Conservation (phyloP, 78 protist species). For the Chrysochromulina parva region DNA sequence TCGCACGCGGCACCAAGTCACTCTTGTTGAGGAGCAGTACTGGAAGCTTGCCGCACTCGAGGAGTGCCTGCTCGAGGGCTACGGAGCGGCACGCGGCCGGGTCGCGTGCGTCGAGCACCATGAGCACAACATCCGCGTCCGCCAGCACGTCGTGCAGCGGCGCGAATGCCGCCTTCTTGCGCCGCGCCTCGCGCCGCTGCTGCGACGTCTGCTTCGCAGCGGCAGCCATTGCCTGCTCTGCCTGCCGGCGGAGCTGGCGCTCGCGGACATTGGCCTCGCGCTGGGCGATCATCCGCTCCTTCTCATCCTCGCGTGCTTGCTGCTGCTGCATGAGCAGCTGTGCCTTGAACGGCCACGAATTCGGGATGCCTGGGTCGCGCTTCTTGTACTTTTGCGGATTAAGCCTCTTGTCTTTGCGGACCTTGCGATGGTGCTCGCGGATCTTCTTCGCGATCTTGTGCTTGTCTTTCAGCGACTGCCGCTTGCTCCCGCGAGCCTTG, state of each 20-base stretch:
- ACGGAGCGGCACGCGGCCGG: conserved; percentile 90
- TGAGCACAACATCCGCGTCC: conserved; percentile 78
- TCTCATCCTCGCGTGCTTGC: neutral
- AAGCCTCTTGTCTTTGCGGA: neutral
- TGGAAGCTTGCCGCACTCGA: conserved; percentile 61
- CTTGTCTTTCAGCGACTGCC: neutral
- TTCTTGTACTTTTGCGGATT: conserved; percentile 39
- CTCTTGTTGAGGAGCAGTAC: conserved; percentile 85
- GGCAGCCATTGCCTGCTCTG: neutral
- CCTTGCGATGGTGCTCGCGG: conserved; percentile 56
- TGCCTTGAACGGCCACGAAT: conserved; percentile 82
- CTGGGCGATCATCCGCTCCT: neutral
- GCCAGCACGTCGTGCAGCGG: conserved; percentile 72
- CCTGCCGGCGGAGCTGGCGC: neutral
- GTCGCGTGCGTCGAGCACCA: conserved; percentile 95
- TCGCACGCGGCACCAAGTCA: conserved; percentile 50
- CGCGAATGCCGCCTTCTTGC: neutral
- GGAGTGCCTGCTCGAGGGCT: conserved; percentile 76
- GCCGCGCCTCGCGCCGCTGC: neutral
- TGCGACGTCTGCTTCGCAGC: neutral
- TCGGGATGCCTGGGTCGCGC: conserved; percentile 91
- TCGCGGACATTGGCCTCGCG: neutral
- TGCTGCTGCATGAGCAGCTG: conserved; percentile 66
- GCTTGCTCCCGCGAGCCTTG: conserved; percentile 32
- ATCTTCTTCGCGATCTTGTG: conserved; percentile 58